phyloP scores from a whole-genome alignment of 2,329 filamentous ascomycete species.

The Phialemonium atrogriseum region DNA sequence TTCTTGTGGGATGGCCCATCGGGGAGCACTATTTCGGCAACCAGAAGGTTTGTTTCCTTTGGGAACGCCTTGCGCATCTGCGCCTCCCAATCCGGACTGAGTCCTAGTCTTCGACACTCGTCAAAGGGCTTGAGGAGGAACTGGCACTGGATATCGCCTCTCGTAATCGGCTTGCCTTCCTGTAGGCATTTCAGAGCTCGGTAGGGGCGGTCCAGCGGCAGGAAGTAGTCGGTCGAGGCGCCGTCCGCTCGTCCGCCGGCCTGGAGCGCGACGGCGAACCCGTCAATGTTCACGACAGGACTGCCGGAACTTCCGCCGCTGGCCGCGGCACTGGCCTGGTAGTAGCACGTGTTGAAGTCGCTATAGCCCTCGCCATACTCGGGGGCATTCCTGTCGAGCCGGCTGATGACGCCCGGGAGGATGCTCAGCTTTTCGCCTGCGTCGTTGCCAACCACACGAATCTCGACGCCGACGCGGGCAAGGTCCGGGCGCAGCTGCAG shows the following conservation, averaged over 20 bases:
- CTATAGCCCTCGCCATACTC: slow-evolving; percentile 98
- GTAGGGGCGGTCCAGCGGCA: slow-evolving; percentile 83
- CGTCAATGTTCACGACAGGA: slow-evolving; percentile 94
- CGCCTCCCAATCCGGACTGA: slow-evolving; percentile 80
- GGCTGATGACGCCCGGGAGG: slow-evolving; percentile 91
- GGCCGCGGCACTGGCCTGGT: slow-evolving; percentile 92
- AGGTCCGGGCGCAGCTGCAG: slow-evolving; percentile 77
- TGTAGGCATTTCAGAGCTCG: slow-evolving; percentile 83
- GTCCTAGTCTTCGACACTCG: slow-evolving; percentile 82
- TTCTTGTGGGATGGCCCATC: slow-evolving; percentile 81
- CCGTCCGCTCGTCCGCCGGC: slow-evolving; percentile 90
- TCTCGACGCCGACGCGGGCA: slow-evolving; percentile 85
- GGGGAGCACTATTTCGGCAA: slow-evolving; percentile 89
- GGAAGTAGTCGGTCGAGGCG: slow-evolving; percentile 94
- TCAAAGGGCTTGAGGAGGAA: slow-evolving; percentile 97
- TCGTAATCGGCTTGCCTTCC: slow-evolving; percentile 63
- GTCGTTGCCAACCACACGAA: slow-evolving; percentile 96
- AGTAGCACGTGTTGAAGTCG: slow-evolving; percentile 95
- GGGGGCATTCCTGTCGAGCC: slow-evolving; percentile 90
- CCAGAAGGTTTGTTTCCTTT: slow-evolving; percentile 91
- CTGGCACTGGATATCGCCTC: slow-evolving; percentile 96
- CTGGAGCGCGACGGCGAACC: slow-evolving; percentile 84
- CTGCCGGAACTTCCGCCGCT: slow-evolving; percentile 97
- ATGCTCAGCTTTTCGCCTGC: slow-evolving; percentile 98
- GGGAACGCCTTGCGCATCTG: slow-evolving; percentile 77